These are phyloP conservation scores for Areca catechu DNA, from an alignment of 176 grass and related monocot genomes.

Conservation along the genomic window DNA sequence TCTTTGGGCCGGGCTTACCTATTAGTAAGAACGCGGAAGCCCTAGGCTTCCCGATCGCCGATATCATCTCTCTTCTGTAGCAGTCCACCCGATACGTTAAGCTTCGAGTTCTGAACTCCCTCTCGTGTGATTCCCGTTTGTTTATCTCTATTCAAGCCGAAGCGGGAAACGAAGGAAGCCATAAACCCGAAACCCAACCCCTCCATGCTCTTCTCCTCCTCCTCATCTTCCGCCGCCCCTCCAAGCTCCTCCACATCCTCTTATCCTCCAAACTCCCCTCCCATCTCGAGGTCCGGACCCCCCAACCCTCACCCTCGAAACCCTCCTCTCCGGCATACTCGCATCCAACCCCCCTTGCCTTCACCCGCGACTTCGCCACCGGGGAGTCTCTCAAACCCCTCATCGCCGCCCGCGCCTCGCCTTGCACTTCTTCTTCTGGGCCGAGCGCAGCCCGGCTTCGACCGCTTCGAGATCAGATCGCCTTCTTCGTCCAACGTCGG, in stretches of 20 bases:
- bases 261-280: too few species aligned
- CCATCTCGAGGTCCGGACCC: too few species aligned
- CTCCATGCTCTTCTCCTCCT: slow-evolving; percentile 6
- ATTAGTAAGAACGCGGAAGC: too few species aligned
- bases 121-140: not conserved
- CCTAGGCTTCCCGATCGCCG: too few species aligned
- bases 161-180: slow-evolving; percentile 13
- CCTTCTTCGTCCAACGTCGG: slow-evolving; percentile 34
- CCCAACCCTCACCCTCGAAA: not conserved
- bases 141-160: slow-evolving; percentile 13
- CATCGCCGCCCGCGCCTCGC: slow-evolving; percentile 25
- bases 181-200: slow-evolving; percentile 7
- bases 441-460: slow-evolving; percentile 53
- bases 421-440: slow-evolving; percentile 66
- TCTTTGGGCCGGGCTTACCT: too few species aligned
- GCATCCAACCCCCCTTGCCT: slow-evolving; percentile 8
- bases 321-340: slow-evolving; percentile 16
- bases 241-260: too few species aligned
- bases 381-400: too few species aligned
- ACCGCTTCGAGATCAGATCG: slow-evolving; percentile 29
- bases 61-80: too few species aligned
- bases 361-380: too few species aligned
- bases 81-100: too few species aligned
- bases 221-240: not conserved
- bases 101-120: not conserved